Percentiles rank a stretch among this genome's conserved stretches.
Evolutionary conservation across 2,329 filamentous ascomycete genomes (phyloP).

Genomic region (Arthrobotrys sphaeroides): DNA sequence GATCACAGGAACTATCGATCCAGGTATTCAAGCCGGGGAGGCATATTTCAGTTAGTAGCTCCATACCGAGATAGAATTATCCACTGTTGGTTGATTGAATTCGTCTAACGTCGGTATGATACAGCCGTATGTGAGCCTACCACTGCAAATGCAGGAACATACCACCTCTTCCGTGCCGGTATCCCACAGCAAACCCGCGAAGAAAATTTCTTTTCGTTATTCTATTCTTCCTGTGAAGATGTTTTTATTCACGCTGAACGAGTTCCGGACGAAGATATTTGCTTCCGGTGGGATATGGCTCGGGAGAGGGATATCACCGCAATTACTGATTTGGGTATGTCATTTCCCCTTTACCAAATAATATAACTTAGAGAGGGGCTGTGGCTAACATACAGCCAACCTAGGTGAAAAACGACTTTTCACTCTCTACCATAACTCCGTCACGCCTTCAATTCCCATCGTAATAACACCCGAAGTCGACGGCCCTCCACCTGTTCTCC

Average conservation of each 20-base stretch:
- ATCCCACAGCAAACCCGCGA: background rate
- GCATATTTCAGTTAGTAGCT: constrained; percentile 32
- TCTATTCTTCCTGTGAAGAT: constrained; percentile 12
- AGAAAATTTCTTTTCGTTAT: background rate
- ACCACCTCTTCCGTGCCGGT: constrained; percentile 16
- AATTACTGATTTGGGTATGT: constrained; percentile 6
- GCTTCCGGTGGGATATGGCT: constrained; percentile 37
- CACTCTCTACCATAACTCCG: constrained; percentile 41
- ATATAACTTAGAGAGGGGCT: background rate
- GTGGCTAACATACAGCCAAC: background rate
- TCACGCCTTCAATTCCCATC: background rate
- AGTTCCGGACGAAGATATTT: constrained; percentile 26
- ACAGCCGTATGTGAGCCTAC: constrained; percentile 27
- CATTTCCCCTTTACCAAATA: background rate
- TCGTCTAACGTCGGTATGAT: background rate
- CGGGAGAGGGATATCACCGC: background rate
- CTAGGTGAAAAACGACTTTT: constrained; percentile 26
- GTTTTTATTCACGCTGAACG: constrained; percentile 26
- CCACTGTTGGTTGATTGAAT: too few relatives aligned
- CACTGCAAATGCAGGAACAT: background rate
- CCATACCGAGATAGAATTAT: too few relatives aligned
- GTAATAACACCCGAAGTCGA: constrained; percentile 37
- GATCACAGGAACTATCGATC: constrained; percentile 11
- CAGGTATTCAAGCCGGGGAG: background rate
- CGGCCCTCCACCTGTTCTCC: background rate